phyloP scores from a whole-genome alignment of 768 basidiomycete species.

The Phaffia australis region DNA sequence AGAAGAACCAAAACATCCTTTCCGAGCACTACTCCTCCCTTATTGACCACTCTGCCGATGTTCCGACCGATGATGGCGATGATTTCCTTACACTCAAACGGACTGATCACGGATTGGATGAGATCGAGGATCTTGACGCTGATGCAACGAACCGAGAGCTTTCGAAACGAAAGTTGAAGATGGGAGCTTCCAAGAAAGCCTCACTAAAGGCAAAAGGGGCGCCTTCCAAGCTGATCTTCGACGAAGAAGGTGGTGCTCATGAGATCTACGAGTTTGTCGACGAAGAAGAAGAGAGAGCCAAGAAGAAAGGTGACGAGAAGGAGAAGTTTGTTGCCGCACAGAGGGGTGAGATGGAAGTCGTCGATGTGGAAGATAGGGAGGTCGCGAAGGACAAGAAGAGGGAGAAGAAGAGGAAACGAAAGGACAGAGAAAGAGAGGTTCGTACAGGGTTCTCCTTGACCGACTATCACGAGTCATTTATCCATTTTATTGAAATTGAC shows the following conservation, averaged over 20 bases:
- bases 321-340: conserved; percentile 67
- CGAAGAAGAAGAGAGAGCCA: conserved; percentile 56
- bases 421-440: conserved; percentile 56
- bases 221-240: conserved; percentile 71
- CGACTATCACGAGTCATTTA: background rate
- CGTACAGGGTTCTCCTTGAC: conserved; percentile 33
- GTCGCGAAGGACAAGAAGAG: conserved; percentile 75
- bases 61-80: conserved; percentile 45
- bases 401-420: conserved; percentile 86
- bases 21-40: conserved; percentile 84
- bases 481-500: background rate
- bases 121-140: conserved; percentile 33
- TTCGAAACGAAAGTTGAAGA: conserved; percentile 79
- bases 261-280: conserved; percentile 70
- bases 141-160: conserved; percentile 35
- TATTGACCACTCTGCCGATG: conserved; percentile 50
- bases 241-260: conserved; percentile 71
- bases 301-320: conserved; percentile 49
- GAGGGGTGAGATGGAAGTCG: conserved; percentile 55
- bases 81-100: conserved; percentile 93
- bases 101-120: conserved; percentile 62
- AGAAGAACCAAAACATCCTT: conserved; percentile 86
- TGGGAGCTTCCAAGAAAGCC: conserved; percentile 62
- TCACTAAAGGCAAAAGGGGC: conserved; percentile 52
- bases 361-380: conserved; percentile 65